These are phyloP conservation scores for Penicillium arizonense DNA, from an alignment of 495 filamentous ascomycete genomes.

Conservation along the genomic window DNA sequence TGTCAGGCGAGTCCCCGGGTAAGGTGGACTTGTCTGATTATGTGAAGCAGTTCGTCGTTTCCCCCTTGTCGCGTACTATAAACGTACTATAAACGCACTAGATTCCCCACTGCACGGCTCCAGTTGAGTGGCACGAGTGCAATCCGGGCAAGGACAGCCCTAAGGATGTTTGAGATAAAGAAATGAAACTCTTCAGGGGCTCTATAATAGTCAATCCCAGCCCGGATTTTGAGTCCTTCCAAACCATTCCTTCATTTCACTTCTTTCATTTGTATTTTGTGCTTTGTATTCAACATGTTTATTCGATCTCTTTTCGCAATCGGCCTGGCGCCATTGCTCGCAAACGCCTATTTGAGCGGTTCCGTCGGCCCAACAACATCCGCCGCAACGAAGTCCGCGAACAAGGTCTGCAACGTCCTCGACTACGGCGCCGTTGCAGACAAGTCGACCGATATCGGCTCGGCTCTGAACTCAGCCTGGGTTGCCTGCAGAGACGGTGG, in stretches of 20 bases:
- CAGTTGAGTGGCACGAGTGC: too few relatives aligned
- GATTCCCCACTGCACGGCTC: background rate
- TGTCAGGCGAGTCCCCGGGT: too few relatives aligned
- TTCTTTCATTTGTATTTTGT: background rate
- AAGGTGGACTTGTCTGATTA: too few relatives aligned
- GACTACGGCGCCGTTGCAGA: conserved; percentile 50
- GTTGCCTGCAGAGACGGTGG: conserved; percentile 39
- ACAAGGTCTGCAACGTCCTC: conserved; percentile 47
- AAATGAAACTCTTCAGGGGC: background rate
- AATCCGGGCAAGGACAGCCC: too few relatives aligned
- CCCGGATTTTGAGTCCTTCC: background rate
- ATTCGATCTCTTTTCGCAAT: conserved; percentile 17
- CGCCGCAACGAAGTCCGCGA: conserved; percentile 25
- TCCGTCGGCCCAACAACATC: conserved; percentile 44
- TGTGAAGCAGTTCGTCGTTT: background rate
- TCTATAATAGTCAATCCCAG: background rate
- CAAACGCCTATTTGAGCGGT: conserved; percentile 40
- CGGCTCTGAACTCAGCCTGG: conserved; percentile 47
- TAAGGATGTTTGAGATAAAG: background rate
- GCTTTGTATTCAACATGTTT: background rate
- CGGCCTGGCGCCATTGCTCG: conserved; percentile 32
- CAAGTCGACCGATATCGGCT: conserved; percentile 46
- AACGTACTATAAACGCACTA: background rate
- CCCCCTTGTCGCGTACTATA: background rate
- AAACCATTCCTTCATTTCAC: background rate